Base-by-base conservation (phyloP, 1,139 yeast genomes). In the Kurtzmaniella natalensis region DNA sequence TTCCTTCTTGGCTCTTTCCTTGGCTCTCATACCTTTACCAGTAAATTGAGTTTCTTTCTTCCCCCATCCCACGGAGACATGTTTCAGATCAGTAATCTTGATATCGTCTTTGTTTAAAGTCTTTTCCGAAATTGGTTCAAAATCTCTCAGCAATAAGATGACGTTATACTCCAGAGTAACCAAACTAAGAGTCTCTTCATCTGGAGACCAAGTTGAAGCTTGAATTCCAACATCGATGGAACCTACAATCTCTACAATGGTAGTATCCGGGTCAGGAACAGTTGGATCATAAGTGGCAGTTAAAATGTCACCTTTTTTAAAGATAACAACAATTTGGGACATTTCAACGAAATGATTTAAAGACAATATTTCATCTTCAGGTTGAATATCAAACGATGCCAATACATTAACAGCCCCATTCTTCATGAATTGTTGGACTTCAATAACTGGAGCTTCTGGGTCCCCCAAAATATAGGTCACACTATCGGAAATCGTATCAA, bases 31-130 rank as follows among this genome's bases (percentile, higher is more conserved):
- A 39, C 98, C 98, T 48, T 76, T 81, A 33, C 99, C 99, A 57
- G 85, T 81, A 57, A 94, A 94, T 59, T 94, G 99, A 0, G 99
- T 94, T 57, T 92, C 98, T 43, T 83, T 81, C 46, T 84, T 85
- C 50, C 99, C 99, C 99, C 99, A 94, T 14, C 99, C 99, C 25
- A 92, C 96, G 15, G 94, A 82, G 22, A 94, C 96, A 51, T 92
- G 96, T 47, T 81, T 82, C 3, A 89, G 79, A 36, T 78, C 72
- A 26, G 76, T 62, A 27, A 66, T 61, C 32, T 60, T 58, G 33
- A 88, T 67, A 53, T 92, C 97, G 11, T 72, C 72, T 1, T 75
- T 65, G 33, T 73, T 64, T 40, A 89, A 60, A 13, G 47, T 44
- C 34, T 70, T 67, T 50, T 92, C 96, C 9, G 77, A 64, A 18